These are phyloP conservation scores for Leishmania amazonensis DNA, from an alignment of 208 protist genomes.

Conservation along the genomic window DNA sequence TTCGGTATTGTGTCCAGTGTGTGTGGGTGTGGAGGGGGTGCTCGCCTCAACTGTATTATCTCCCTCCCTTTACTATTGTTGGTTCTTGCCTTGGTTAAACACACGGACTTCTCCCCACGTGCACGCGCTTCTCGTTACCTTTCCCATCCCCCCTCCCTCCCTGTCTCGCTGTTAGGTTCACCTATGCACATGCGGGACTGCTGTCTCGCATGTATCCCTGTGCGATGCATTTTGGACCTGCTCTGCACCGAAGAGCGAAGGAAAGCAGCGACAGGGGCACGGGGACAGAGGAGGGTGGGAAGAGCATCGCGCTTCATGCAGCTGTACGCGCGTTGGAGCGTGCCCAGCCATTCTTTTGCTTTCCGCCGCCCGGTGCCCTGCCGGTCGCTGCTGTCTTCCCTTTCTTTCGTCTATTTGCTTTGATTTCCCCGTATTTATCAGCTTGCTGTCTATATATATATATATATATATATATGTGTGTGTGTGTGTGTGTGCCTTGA, in stretches of 20 bases:
- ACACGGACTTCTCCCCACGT: background rate
- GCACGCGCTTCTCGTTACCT: background rate
- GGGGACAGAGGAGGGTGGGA: background rate
- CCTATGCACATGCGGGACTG: background rate
- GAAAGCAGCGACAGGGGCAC: background rate
- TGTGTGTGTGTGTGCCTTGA: no score
- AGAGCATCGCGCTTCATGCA: background rate
- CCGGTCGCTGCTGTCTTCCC: background rate
- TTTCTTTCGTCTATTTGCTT: background rate
- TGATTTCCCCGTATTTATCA: background rate
- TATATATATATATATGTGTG: no score
- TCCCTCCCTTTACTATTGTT: background rate
- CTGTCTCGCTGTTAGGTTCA: background rate
- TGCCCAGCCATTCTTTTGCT: background rate
- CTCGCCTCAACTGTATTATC: background rate
- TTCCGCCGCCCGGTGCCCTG: background rate
- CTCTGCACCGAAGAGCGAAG: background rate
- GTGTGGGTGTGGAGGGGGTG: no score
- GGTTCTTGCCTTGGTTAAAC: background rate
- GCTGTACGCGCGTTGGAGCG: background rate
- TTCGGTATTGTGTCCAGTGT: no score
- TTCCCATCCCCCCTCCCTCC: background rate
- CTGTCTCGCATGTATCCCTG: background rate
- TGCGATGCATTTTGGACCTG: background rate
- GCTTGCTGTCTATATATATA: background rate